Base-by-base conservation (phyloP, 2,329 filamentous ascomycete genomes). In the Colletotrichum costaricense region DNA sequence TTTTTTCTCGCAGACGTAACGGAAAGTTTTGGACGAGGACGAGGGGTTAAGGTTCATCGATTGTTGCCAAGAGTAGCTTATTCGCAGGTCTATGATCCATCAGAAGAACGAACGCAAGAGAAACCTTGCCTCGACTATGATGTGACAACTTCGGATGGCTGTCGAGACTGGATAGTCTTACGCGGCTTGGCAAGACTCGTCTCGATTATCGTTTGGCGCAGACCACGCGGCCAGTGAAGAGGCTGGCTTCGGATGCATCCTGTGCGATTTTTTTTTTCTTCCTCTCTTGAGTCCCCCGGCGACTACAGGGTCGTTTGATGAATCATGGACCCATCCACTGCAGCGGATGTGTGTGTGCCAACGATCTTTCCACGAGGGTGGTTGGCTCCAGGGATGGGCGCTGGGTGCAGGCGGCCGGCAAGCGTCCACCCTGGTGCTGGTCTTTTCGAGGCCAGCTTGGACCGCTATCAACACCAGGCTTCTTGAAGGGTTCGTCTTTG, bases 31-130 rank as follows among this genome's bases (percentile, higher is more conserved):
- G 28, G n/a, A 55, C 69, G 22, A 62, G 69, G 69, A 59, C 66
- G 38, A 54, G 69, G 69, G 69, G 35, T 55, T 55, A 42, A 28
- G 24, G 38, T 33, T 24, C 22, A 35, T 49, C 33, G 58, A 60
- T 73, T 22, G 16, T 56, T 60, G 70, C 70, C 67, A 73, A 73
- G 67, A 65, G 55, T 70, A 70, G 70, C 56, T 73, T 73, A 70
- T 70, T 70, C 59, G 16, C 54, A 62, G 46, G 33, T 22, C 42
- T 19, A 49, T 49, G 42, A 49, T 49, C 19, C 54, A 7, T 49
- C 33, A 24, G 28, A 14, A 46, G 24, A 24, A 7, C 30, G 9
- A 35, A 42, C 24, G 26, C 16, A 30, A 24, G 35, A 33, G 54
- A n/a, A 12, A 54, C 28, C 52, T 38, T 38, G 24, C 55, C 57